Percentiles rank a stretch among this genome's conserved stretches.
Evolutionary conservation across 352 stramenopile species (phyloP).

Genomic region (Albugo candida): DNA sequence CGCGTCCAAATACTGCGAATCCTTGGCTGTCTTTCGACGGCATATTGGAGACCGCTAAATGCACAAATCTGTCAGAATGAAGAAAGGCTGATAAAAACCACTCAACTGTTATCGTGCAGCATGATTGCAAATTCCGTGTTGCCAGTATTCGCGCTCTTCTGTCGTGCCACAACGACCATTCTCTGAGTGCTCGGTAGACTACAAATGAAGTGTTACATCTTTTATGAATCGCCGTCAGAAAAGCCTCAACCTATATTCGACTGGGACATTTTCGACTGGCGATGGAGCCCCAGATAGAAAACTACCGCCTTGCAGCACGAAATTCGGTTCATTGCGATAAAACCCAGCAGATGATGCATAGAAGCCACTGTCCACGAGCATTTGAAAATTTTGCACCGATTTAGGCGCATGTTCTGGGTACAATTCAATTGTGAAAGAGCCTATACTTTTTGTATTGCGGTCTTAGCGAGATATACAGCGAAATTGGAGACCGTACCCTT

Average conservation of each 20-base stretch:
- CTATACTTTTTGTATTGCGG: constrained; percentile 5
- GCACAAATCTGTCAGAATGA: not conserved
- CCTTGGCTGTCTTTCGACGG: constrained; percentile 38
- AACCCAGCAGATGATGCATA: constrained; percentile 49
- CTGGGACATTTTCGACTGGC: constrained; percentile 37
- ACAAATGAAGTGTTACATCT: not conserved
- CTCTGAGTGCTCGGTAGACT: constrained; percentile 55
- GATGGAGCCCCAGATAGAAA: constrained; percentile 51
- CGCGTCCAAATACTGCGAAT: constrained; percentile 61
- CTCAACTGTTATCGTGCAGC: constrained; percentile 53
- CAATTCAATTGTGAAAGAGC: constrained; percentile 55
- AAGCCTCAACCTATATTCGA: constrained; percentile 40
- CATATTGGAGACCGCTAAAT: constrained; percentile 26
- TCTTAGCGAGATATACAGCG: not conserved
- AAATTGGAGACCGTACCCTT: not conserved
- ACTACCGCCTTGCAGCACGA: constrained; percentile 52
- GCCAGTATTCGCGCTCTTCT: constrained; percentile 41
- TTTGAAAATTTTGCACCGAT: constrained; percentile 49
- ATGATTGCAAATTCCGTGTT: constrained; percentile 75
- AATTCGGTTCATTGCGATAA: constrained; percentile 72
- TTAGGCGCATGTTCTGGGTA: constrained; percentile 57
- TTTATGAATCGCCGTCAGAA: not conserved
- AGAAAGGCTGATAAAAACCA: not conserved
- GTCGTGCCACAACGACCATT: constrained; percentile 64
- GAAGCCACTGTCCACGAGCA: constrained; percentile 38